Evolutionary conservation across 805 yeast species (phyloP), one percentile per base, ranked within the genome.

Genomic region (Torulaspora delbrueckii): DNA sequence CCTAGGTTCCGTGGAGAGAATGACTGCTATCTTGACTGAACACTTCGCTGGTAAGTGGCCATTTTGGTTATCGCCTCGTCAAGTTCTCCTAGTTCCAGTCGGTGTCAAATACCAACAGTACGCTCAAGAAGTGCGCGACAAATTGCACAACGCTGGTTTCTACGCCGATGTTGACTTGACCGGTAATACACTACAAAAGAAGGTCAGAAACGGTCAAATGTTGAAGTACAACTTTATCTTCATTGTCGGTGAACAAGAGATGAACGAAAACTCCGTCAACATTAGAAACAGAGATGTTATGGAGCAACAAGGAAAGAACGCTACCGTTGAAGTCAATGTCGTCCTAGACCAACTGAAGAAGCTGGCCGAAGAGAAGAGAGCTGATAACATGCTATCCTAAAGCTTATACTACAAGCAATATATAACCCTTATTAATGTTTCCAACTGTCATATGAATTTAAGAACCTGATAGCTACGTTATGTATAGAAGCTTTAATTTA

Each of bases 41-140:
- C 99, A 93, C 74, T 93, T 77, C 72, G 96, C 90, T 65, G 99
- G 99, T 63, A 93, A 89, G 69, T 93, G 99, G 99, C 99, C 99
- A 63, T 87, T 93, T 78, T 93, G 99, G 99, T 77, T 93, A 66
- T 90, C 98, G n/a, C 99, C 99, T 63, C 85, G 99, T 75, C 99
- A 93, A 74, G 79, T 91, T 47, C 75, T 91, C 59, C 95, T 93
- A 60, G 93, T 93, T 25, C 99, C 99, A 58, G 97, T 93, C 59
- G 97, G 96, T 63, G 95, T 86, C 54, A 88, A 86, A 69, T 91
- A 84, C 75, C 81, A 76, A 62, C 96, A 83, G 54, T 93, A 93
- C 64, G 99, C 98, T 35, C 82, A 84, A 68, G 73, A 79, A 58
- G 85, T 93, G 54, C 81, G 82, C 60, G 79, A 84, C 62, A 68